Conservation (phyloP, 257 asterid genomes). For the Eustoma russellianum region DNA sequence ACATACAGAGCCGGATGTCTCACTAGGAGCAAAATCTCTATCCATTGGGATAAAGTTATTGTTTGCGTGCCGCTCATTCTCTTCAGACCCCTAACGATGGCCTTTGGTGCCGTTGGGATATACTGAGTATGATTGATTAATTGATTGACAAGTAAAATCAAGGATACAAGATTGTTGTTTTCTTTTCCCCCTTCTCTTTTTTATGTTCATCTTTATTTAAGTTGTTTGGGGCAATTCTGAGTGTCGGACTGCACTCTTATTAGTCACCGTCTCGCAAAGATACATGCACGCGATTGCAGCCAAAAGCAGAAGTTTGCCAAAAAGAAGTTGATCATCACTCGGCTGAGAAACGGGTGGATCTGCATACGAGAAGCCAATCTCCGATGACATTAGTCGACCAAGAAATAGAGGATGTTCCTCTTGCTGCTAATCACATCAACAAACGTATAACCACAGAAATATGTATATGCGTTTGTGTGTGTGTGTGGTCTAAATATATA, state of each 20-base stretch:
- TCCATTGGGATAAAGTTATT: too few species aligned
- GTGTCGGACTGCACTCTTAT: background rate
- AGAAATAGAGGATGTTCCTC: slow-evolving; percentile 28
- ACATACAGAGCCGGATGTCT: too few species aligned
- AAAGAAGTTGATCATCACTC: slow-evolving; percentile 16
- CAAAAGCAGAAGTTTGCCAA: slow-evolving; percentile 18
- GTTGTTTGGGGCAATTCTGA: background rate
- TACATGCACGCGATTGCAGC: slow-evolving; percentile 6
- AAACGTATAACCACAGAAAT: slow-evolving; percentile 36
- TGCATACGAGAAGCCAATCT: slow-evolving; percentile 9
- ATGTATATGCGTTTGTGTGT: background rate
- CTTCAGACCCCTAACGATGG: too few species aligned
- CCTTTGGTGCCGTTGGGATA: too few species aligned
- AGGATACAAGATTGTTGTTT: too few species aligned
- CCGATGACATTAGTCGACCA: slow-evolving; percentile 29
- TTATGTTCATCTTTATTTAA: background rate
- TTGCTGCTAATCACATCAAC: slow-evolving; percentile 25
- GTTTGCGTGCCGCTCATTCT: too few species aligned
- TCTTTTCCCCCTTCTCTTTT: too few species aligned
- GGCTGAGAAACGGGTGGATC: slow-evolving; percentile 4
- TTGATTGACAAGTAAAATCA: too few species aligned
- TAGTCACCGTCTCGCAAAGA: background rate
- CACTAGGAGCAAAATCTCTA: too few species aligned
- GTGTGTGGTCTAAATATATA: background rate
- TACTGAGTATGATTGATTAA: too few species aligned